phyloP scores from a whole-genome alignment of 2,329 filamentous ascomycete species.

The Curvularia eragrostidis region DNA sequence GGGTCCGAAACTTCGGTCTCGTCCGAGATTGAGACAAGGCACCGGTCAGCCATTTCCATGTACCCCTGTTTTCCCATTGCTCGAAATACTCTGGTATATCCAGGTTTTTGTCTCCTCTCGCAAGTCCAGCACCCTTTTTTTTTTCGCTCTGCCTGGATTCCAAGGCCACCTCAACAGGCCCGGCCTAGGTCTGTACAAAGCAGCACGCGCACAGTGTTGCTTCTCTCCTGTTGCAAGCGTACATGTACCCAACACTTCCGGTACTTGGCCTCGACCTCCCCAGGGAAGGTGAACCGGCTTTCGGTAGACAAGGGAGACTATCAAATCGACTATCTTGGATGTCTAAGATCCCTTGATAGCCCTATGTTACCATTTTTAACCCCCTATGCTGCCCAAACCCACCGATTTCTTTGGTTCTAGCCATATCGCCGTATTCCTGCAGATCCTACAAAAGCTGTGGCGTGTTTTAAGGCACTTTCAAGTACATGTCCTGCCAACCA shows the following conservation, averaged over 20 bases:
- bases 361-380: background rate
- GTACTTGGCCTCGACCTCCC: background rate
- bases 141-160: background rate
- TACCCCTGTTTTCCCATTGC: background rate
- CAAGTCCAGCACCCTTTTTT: background rate
- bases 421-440: background rate
- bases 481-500: background rate
- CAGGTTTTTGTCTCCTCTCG: background rate
- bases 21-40: slow-evolving; percentile 3
- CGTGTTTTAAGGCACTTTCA: background rate
- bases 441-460: background rate
- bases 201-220: background rate
- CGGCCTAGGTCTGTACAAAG: background rate
- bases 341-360: background rate
- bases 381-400: background rate
- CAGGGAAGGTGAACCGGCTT: background rate
- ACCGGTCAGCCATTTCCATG: slow-evolving; percentile 4
- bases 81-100: slow-evolving; percentile 3
- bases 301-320: background rate
- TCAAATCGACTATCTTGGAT: background rate
- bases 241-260: background rate
- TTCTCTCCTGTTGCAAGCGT: background rate
- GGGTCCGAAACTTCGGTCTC: slow-evolving; percentile 1
- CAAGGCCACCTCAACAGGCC: background rate
- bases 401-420: background rate